phyloP scores from a whole-genome alignment of 2,329 filamentous ascomycete genomes.

The Paracoccidioides brasiliensis region DNA sequence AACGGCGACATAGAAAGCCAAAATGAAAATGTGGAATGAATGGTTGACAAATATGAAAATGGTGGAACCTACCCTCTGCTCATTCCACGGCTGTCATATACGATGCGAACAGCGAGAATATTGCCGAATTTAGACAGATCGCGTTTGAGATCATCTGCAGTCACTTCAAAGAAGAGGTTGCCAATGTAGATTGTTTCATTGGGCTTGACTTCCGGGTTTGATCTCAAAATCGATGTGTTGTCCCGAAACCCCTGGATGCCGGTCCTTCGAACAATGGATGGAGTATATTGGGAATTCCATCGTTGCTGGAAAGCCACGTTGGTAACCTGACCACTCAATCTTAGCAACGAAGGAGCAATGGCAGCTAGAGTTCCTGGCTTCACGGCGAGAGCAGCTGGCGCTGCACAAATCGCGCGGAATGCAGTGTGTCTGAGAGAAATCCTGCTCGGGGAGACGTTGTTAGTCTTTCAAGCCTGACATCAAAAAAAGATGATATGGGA shows the following conservation, averaged over 20 bases:
- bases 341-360: conserved; percentile 22
- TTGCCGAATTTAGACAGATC: conserved; percentile 48
- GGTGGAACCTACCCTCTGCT: conserved; percentile 51
- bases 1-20: background rate
- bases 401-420: conserved; percentile 7
- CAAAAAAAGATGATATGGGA: background rate
- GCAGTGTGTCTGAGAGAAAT: conserved; percentile 9
- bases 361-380: conserved; percentile 18
- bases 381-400: conserved; percentile 1
- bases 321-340: conserved; percentile 28
- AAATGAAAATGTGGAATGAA: background rate
- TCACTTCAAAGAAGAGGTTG: conserved; percentile 58
- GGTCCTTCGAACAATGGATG: conserved; percentile 16
- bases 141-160: conserved; percentile 44
- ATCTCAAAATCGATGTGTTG: conserved; percentile 8
- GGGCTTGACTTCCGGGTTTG: conserved; percentile 13
- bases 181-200: conserved; percentile 48
- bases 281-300: conserved; percentile 28
- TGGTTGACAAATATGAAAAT: background rate
- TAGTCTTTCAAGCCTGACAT: background rate
- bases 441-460: conserved; percentile 1
- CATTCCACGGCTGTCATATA: conserved; percentile 48
- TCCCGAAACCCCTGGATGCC: conserved; percentile 11
- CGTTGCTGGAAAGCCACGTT: conserved; percentile 32
- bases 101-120: conserved; percentile 41